Evolutionary conservation across 345 rosid genomes (phyloP), one percentile per base, ranked within the genome.

Genomic region (Turnera subulata): DNA sequence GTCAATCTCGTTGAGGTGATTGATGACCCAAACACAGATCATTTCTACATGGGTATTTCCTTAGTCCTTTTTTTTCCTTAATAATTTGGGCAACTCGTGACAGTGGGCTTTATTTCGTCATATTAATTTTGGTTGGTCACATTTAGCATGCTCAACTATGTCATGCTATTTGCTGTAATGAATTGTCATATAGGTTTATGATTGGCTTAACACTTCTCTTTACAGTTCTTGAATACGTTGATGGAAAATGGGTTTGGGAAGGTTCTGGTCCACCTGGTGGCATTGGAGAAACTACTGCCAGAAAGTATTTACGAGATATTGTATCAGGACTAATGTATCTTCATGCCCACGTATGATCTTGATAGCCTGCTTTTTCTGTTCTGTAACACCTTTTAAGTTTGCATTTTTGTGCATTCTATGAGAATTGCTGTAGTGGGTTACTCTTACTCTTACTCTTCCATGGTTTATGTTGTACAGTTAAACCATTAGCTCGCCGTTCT

Each of bases 1-100:
- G 97, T 94, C 55, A 94, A 94, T 81, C 92, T 94, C 62, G 40
- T 85, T 65, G 97, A 94, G 82, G 97, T 94, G 82, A 94, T 94
- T 76, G 90, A 94, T 88, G 99, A 94, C 80, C 89, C 92, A 16
- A 81, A 73, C 64, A 65, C 89, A 50, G 99, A 94, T 81, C 90
- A 85, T 74, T 94, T 89, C 74, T 94, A 94, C 89, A 90, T 94
- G 96, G 97, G 99, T 93, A 82, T 63, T 57, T 55, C 38, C 46
- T 50, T 43, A 29, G 49, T 26, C 18, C 46, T 43, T 56, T 51
- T 53, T 55, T 59, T 55, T 24, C 38, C 18, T 37, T 32, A 4
- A 10, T 52, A n/a, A n/a, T n/a, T n/a, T n/a, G n/a, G n/a, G n/a
- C n/a, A n/a, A n/a, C n/a, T n/a, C n/a, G n/a, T n/a, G n/a, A n/a